These are phyloP conservation scores for Juncus inflexus DNA, from an alignment of 176 grass and related monocot species.

Conservation along the genomic window DNA sequence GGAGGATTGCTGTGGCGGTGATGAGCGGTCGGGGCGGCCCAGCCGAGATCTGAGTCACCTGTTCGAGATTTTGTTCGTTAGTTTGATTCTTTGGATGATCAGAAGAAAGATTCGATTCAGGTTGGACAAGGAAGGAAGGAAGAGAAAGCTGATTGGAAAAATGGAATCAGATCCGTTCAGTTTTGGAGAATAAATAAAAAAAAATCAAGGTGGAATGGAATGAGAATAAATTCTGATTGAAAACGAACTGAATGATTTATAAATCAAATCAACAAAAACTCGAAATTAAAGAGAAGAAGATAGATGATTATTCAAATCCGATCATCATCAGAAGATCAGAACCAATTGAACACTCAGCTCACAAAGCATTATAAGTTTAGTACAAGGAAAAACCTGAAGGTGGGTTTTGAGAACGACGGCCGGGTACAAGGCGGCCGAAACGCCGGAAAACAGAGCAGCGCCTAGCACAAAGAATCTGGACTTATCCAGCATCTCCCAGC, in stretches of 20 bases:
- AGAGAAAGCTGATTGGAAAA: no score
- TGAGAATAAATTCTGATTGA: constrained; percentile 11
- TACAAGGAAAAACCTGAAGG: constrained; percentile 33
- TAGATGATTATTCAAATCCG: neutral
- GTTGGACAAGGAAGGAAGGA: no score
- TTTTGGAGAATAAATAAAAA: neutral
- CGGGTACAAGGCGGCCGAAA: constrained; percentile 84
- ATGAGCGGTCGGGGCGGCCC: constrained; percentile 39
- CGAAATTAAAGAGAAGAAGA: neutral
- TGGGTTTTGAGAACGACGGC: constrained; percentile 91
- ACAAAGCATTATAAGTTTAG: neutral
- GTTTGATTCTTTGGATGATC: no score
- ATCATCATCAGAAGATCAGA: neutral
- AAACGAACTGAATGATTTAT: neutral
- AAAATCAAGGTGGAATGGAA: constrained; percentile 17
- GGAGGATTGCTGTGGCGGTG: constrained; percentile 52
- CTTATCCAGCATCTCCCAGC: constrained; percentile 99
- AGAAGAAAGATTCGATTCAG: no score
- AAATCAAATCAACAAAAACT: neutral
- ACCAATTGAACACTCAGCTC: no score
- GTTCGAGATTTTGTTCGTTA: no score
- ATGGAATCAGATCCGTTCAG: neutral
- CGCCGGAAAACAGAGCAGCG: constrained; percentile 84
- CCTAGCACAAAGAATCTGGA: constrained; percentile 91
- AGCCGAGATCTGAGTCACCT: constrained; percentile 51